A percentile compares a stretch with the other conserved stretches of the same genome.
Evolutionary conservation across 2,329 filamentous ascomycete genomes (phyloP).

Genomic region (Venturia asperata): DNA sequence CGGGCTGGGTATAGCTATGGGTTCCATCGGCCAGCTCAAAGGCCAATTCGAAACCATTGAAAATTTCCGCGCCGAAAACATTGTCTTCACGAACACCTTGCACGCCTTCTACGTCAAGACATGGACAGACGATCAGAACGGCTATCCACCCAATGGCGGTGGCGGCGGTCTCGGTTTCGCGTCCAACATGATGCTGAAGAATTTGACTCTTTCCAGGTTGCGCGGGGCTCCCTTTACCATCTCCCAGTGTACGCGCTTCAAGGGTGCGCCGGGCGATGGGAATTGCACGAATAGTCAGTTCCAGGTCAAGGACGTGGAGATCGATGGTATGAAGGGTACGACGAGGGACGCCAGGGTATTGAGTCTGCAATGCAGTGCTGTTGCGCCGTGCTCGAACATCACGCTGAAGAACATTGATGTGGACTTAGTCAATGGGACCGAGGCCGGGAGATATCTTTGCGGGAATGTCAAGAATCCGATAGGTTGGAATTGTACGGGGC

Average conservation of each 20-base stretch:
- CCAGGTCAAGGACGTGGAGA: constrained; percentile 32
- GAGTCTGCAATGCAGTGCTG: constrained; percentile 28
- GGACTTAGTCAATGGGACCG: constrained; percentile 8
- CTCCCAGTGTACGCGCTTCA: constrained; percentile 34
- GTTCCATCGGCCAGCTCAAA: constrained; percentile 51
- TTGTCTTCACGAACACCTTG: constrained; percentile 40
- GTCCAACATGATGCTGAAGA: constrained; percentile 29
- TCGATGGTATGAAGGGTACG: constrained; percentile 29
- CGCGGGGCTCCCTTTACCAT: constrained; percentile 28
- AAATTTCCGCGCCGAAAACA: constrained; percentile 43
- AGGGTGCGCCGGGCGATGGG: constrained; percentile 31
- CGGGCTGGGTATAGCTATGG: constrained; percentile 50
- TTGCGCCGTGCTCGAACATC: constrained; percentile 26
- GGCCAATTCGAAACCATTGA: constrained; percentile 44
- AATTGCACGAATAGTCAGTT: constrained; percentile 38
- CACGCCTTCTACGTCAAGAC: constrained; percentile 52
- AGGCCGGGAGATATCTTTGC: neutral
- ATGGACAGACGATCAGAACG: constrained; percentile 47
- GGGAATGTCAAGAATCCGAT: neutral
- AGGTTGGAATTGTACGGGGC: neutral
- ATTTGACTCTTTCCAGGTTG: constrained; percentile 25
- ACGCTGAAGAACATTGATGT: constrained; percentile 23
- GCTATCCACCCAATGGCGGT: constrained; percentile 52
- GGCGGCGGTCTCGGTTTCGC: constrained; percentile 47
- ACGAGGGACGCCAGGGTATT: constrained; percentile 23